These are phyloP conservation scores for Dissophora globulifera DNA, from an alignment of 192 early-diverging fungal species.

Conservation along the genomic window DNA sequence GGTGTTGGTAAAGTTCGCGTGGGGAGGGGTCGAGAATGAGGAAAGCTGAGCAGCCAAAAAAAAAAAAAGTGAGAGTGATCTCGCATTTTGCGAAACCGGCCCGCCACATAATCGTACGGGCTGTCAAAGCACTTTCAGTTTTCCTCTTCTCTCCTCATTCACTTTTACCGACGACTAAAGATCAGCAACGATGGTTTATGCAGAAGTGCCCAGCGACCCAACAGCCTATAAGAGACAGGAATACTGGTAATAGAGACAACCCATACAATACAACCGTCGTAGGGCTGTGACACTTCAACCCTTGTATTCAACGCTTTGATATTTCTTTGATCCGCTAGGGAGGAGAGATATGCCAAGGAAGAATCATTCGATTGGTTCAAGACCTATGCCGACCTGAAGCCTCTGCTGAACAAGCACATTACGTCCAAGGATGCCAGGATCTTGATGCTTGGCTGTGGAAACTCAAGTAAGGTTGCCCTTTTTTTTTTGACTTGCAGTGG, in stretches of 20 bases:
- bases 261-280: too few relatives aligned
- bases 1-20: not conserved
- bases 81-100: too few relatives aligned
- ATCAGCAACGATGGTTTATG: constrained; percentile 33
- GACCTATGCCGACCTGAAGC: constrained; percentile 77
- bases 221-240: constrained; percentile 77
- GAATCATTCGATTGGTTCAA: constrained; percentile 92
- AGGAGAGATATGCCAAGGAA: constrained; percentile 56
- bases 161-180: not conserved
- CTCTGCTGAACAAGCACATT: constrained; percentile 65
- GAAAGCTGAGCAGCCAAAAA: too few relatives aligned
- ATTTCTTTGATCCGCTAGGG: not conserved
- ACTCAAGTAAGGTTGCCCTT: constrained; percentile 63
- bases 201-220: constrained; percentile 69
- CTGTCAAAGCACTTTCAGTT: not conserved
- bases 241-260: constrained; percentile 88
- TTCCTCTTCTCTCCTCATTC: too few relatives aligned
- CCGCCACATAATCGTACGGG: not conserved
- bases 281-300: too few relatives aligned
- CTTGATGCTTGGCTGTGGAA: constrained; percentile 91
- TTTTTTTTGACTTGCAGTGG: too few relatives aligned
- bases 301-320: too few relatives aligned
- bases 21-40: not conserved
- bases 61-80: not conserved
- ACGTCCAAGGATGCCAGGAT: constrained; percentile 66